Base-by-base conservation (phyloP, 495 filamentous ascomycete species). In the Penicillium cosmopolitanum region DNA sequence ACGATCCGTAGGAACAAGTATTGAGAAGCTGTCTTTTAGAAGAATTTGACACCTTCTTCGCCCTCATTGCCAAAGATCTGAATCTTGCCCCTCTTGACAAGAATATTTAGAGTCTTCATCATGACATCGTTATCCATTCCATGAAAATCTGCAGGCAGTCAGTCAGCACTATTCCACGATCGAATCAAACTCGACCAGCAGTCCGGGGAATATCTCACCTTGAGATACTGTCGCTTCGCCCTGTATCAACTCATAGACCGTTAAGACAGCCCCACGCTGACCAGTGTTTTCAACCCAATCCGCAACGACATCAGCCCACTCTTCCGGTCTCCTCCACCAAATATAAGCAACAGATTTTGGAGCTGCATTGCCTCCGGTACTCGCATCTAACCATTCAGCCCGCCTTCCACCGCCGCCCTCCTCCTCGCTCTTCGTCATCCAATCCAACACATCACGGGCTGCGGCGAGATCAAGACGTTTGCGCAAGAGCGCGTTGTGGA, bases 21-120 rank as follows among this genome's bases (percentile, higher is more conserved):
- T 50, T 28, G 8, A 44, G 35, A 40, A 48, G 46, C 11, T 48
- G 21, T 18, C 21, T 4, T 58, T 79, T 79, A 98, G 70, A 97
- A 97, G 78, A 98, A 98, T 77, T 98, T 98, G 58, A 97, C 91
- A 53, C 95, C 95, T 67, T 87, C 84, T 57, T 89, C 85, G 63
- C 94, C 94, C 61, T 93, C 93, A 38, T 64, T 73, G 18, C 94
- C 94, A 79, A 98, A 97, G 12, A 98, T 84, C 75, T 97, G 93
- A 21, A 95, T 93, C 74, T 89, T 96, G 60, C 93, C 93, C 36
- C 88, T 80, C 80, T 93, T 96, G 23, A 96, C 92, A 23, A 97
- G 77, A 53, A 91, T 79, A 57, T 80, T 79, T 16, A 98, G 76
- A n/a, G 90, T 84, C 69, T 88, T 91, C 56, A 87, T 81, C 70